These are phyloP conservation scores for Sugiyamaella pinicola DNA, from an alignment of 1,139 yeast genomes.

Conservation along the genomic window DNA sequence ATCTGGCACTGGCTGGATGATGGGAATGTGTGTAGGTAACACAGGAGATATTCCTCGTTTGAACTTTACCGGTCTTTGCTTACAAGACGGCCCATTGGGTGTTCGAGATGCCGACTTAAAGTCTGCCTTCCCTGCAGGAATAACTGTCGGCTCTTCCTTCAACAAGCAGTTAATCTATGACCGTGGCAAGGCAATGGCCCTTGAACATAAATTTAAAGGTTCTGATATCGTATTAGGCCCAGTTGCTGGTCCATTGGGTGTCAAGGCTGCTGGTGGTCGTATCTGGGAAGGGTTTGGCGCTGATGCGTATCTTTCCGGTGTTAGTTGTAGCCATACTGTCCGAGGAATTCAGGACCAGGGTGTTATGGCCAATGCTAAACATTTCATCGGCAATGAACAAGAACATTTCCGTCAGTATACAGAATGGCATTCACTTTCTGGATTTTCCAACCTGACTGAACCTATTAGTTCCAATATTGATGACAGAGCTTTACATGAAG, in stretches of 20 bases:
- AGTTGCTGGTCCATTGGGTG: conserved; percentile 61
- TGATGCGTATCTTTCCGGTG: conserved; percentile 65
- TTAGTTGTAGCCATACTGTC: conserved; percentile 55
- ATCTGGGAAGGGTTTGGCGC: conserved; percentile 69
- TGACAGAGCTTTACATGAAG: conserved; percentile 64
- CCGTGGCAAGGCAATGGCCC: conserved; percentile 60
- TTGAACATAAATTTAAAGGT: conserved; percentile 58
- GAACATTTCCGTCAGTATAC: conserved; percentile 63
- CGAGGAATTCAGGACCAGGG: conserved; percentile 62
- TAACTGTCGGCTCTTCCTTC: conserved; percentile 62
- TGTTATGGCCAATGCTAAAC: conserved; percentile 57
- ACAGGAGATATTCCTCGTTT: conserved; percentile 63
- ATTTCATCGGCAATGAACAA: conserved; percentile 63
- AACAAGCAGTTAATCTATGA: conserved; percentile 55
- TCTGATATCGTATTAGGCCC: conserved; percentile 65
- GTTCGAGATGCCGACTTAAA: conserved; percentile 60
- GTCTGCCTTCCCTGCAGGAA: conserved; percentile 60
- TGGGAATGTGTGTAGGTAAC: conserved; percentile 65
- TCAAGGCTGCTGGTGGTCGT: conserved; percentile 64
- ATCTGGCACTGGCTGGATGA: conserved; percentile 67
- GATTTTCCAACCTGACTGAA: conserved; percentile 25
- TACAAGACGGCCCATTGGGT: conserved; percentile 69
- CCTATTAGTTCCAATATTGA: conserved; percentile 51
- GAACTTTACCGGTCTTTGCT: conserved; percentile 58
- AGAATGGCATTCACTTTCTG: conserved; percentile 49